Base-by-base conservation (phyloP, 2,329 filamentous ascomycete species). In the Colletotrichum simmondsii region DNA sequence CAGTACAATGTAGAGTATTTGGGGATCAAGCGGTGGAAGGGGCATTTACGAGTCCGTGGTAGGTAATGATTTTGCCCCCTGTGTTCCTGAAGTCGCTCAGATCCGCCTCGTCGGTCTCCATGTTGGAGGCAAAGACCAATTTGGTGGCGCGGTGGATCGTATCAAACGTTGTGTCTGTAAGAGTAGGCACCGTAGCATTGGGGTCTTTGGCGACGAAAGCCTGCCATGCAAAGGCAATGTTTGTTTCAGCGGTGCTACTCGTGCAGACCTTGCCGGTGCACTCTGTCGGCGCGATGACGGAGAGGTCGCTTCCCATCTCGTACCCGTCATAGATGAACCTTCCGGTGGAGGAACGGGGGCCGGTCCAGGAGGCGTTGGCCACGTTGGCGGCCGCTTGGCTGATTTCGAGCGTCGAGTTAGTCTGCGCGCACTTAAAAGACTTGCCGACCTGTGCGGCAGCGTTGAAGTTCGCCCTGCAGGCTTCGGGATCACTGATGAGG, bases 31-130 rank as follows among this genome's bases (percentile, higher is more conserved):
- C 14, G 7, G 19, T 1, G 8, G 30, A 10, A 7, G 54, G 3
- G 1, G 14, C 5, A 56, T 32, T 56, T 12, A 67, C 68, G 5
- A 71, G 35, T 2, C 86, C 86, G 70, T 88, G 86, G 77, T 62
- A 68, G 0, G 46, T 56, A 7, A 68, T 42, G 22, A 87, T 80
- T 77, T 85, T 87, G 16, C 83, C 81, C 4, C 85, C 85, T 2
- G 80, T 77, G 22, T 80, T 75, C 16, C 79, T 79, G 77, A 85
- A 85, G 1, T 75, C 73, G 0, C 82, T 76, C 6, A 87, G 77
- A 22, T 70, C 67, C 4, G 8, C 3, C n/a, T 68, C 58, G 14
- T 54, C 42, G 4, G 65, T 68, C 28, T 56, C 65, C 16, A 63
- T 42, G 35, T 26, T 54, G 5, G 42, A 42, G 2, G 26, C 30